Evolutionary conservation across 1,139 yeast species (phyloP).

Genomic region (Suhomyces taliae): DNA sequence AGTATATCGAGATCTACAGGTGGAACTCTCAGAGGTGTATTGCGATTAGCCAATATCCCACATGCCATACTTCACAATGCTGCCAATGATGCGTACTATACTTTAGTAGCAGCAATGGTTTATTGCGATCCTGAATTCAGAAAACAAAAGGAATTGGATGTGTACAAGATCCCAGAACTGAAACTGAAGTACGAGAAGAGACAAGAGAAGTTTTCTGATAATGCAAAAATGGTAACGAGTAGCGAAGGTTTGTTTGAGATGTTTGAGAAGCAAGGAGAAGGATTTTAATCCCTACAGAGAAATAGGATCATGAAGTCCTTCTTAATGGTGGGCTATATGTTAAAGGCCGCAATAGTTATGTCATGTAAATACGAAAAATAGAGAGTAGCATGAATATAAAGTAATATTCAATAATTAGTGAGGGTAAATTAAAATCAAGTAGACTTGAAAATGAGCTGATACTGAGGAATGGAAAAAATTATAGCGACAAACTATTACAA

Average conservation of each 20-base stretch:
- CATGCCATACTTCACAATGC: conserved; percentile 28
- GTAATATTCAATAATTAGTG: too few relatives aligned
- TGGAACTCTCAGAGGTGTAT: conserved; percentile 22
- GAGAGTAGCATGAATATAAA: too few relatives aligned
- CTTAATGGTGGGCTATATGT: too few relatives aligned
- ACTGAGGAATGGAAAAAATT: too few relatives aligned
- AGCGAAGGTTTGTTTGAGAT: background rate
- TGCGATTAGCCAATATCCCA: conserved; percentile 21
- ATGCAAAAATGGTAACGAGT: conserved; percentile 5
- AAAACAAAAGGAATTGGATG: conserved; percentile 15
- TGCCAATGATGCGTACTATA: conserved; percentile 29
- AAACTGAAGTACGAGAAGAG: conserved; percentile 13
- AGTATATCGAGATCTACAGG: conserved; percentile 16
- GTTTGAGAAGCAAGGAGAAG: background rate
- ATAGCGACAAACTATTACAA: too few relatives aligned
- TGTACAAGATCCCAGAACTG: conserved; percentile 7
- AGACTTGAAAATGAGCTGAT: too few relatives aligned
- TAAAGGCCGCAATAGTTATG: too few relatives aligned
- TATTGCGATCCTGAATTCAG: conserved; percentile 25
- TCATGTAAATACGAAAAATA: too few relatives aligned
- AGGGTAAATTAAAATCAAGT: too few relatives aligned
- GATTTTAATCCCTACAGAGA: background rate
- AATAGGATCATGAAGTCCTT: too few relatives aligned
- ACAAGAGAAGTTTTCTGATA: conserved; percentile 14
- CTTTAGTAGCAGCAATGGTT: conserved; percentile 25